Evolutionary conservation across 805 yeast species (phyloP).

Genomic region (Saccharomycopsis sp.): DNA sequence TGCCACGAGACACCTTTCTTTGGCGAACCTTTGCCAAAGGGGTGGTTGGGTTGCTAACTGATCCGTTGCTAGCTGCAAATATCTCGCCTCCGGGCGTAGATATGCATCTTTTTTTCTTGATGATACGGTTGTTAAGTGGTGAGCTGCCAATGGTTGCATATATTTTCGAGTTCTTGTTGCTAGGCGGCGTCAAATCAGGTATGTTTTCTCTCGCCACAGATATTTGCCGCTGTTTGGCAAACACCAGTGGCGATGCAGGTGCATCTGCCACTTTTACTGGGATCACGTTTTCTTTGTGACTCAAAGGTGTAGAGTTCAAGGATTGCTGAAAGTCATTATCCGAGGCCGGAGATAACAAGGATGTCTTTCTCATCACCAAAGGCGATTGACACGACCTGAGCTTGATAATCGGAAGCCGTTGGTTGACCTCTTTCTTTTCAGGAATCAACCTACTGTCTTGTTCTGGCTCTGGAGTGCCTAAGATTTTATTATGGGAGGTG

Average conservation of each 20-base stretch:
- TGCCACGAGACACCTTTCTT: not conserved
- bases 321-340: constrained; percentile 17
- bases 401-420: not conserved
- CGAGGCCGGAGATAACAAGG: constrained; percentile 1
- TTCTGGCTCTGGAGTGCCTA: not conserved
- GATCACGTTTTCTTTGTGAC: constrained; percentile 14
- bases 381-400: not conserved
- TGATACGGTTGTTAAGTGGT: not conserved
- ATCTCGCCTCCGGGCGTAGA: constrained; percentile 4
- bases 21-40: not conserved
- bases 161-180: constrained; percentile 4
- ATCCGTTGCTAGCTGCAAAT: not conserved
- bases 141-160: constrained; percentile 7
- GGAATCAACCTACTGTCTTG: not conserved
- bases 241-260: not conserved
- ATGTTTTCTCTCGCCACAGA: constrained; percentile 6
- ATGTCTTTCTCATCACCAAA: not conserved
- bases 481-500: not conserved
- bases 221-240: not conserved
- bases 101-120: constrained; percentile 6
- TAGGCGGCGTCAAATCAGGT: constrained; percentile 17
- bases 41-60: not conserved
- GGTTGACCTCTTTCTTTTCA: not conserved
- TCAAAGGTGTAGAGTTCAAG: constrained; percentile 17
- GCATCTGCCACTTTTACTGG: constrained; percentile 7